Conservation (phyloP, 78 protist genomes). For the Cavenderia fasciculata region DNA sequence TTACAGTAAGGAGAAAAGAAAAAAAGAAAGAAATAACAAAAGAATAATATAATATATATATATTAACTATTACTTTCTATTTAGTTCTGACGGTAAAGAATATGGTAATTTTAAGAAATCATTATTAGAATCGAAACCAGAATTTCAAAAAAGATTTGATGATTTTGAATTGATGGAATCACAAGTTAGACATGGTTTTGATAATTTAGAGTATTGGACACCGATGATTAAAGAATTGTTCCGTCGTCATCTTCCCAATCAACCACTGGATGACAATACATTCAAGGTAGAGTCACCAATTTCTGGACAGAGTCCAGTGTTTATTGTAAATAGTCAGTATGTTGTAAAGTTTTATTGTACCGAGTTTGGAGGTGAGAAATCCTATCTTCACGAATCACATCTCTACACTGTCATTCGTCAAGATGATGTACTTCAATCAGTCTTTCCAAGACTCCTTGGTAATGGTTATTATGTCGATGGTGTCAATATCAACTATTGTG, state of each 20-base stretch:
- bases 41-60: too few species aligned
- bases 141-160: constrained; percentile 15
- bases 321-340: constrained; percentile 40
- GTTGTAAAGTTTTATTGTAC: constrained; percentile 63
- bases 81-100: constrained; percentile 56
- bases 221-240: constrained; percentile 11
- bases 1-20: constrained; percentile 20
- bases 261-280: neutral
- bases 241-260: neutral
- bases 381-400: constrained; percentile 1
- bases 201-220: constrained; percentile 14
- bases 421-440: neutral
- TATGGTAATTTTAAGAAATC: constrained; percentile 24
- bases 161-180: constrained; percentile 20
- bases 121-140: constrained; percentile 22
- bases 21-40: too few species aligned
- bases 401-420: neutral
- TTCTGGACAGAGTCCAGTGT: constrained; percentile 64
- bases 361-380: constrained; percentile 56
- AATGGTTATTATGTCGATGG: neutral
- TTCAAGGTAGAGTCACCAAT: neutral
- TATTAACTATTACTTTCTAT: too few species aligned
- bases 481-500: neutral
- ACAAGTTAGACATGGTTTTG: constrained; percentile 17
- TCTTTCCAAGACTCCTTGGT: constrained; percentile 21